Conservation (phyloP, 106 monocot species). For the Acorus gramineus region DNA sequence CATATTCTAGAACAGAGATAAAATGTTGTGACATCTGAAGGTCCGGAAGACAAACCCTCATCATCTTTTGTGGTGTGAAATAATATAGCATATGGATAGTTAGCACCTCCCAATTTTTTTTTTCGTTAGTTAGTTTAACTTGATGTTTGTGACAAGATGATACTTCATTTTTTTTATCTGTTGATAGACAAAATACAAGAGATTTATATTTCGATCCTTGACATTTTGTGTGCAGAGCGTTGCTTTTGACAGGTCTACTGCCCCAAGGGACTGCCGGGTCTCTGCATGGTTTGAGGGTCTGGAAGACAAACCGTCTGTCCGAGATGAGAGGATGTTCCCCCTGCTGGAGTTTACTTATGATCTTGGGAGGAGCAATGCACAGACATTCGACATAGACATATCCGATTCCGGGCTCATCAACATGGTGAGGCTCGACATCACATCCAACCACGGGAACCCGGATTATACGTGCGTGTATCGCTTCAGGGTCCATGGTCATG, state of each 20-base stretch:
- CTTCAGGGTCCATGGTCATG: constrained; percentile 24
- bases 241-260: constrained; percentile 77
- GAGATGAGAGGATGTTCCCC: constrained; percentile 12
- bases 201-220: too few species aligned
- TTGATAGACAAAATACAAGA: too few species aligned
- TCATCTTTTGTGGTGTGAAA: too few species aligned
- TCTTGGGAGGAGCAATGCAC: constrained; percentile 30
- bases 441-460: constrained; percentile 25
- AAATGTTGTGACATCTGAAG: too few species aligned
- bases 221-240: constrained; percentile 52
- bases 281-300: constrained; percentile 47
- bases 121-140: too few species aligned
- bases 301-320: constrained; percentile 13
- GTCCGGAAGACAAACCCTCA: too few species aligned
- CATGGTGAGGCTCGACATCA: constrained; percentile 19
- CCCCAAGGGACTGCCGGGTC: constrained; percentile 53
- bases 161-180: too few species aligned
- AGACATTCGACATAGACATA: constrained; percentile 11
- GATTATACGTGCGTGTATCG: constrained; percentile 28
- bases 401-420: constrained; percentile 3
- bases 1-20: too few species aligned
- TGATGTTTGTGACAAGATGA: too few species aligned
- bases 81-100: too few species aligned
- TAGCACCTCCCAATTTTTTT: too few species aligned
- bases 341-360: constrained; percentile 58